Conservation (phyloP, 1,284 basidiomycete genomes). For the Tetrapyrgos nigripes region DNA sequence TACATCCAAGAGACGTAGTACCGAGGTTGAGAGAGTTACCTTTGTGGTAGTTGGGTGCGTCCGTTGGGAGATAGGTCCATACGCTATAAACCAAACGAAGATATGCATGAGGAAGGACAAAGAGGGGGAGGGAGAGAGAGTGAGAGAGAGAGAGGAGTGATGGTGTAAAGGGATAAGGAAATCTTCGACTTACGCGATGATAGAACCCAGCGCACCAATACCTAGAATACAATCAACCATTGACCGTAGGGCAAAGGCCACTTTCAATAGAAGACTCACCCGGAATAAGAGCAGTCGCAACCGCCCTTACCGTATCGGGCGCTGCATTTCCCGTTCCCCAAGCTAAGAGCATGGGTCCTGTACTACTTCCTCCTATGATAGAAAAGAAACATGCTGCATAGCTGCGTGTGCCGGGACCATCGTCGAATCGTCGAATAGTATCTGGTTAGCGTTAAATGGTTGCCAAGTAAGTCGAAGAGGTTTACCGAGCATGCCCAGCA, state of each 20-base stretch:
- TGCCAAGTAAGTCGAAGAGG: neutral
- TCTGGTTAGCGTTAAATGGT: too few species aligned
- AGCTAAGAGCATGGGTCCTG: slow-evolving; percentile 42
- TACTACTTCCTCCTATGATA: slow-evolving; percentile 39
- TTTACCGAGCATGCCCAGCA: slow-evolving; percentile 23
- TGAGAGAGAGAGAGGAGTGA: too few species aligned
- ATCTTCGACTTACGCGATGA: slow-evolving; percentile 44
- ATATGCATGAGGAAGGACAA: too few species aligned
- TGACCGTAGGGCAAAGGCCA: neutral
- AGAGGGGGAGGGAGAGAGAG: too few species aligned
- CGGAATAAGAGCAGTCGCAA: slow-evolving; percentile 45
- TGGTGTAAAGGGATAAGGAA: neutral
- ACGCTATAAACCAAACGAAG: slow-evolving; percentile 27
- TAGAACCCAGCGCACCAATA: slow-evolving; percentile 44
- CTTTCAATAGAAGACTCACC: slow-evolving; percentile 26
- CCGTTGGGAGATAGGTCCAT: slow-evolving; percentile 46
- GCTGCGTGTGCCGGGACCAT: too few species aligned
- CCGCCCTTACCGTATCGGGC: slow-evolving; percentile 48
- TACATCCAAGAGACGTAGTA: slow-evolving; percentile 36
- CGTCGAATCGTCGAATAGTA: too few species aligned
- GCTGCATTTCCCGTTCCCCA: slow-evolving; percentile 51
- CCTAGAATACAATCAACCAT: slow-evolving; percentile 23
- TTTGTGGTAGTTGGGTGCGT: slow-evolving; percentile 49
- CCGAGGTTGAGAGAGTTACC: slow-evolving; percentile 51
- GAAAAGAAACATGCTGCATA: slow-evolving; percentile 49